Evolutionary conservation across 805 yeast genomes (phyloP), one percentile per base, ranked within the genome.

Genomic region (Blastobotrys mokoenaii): DNA sequence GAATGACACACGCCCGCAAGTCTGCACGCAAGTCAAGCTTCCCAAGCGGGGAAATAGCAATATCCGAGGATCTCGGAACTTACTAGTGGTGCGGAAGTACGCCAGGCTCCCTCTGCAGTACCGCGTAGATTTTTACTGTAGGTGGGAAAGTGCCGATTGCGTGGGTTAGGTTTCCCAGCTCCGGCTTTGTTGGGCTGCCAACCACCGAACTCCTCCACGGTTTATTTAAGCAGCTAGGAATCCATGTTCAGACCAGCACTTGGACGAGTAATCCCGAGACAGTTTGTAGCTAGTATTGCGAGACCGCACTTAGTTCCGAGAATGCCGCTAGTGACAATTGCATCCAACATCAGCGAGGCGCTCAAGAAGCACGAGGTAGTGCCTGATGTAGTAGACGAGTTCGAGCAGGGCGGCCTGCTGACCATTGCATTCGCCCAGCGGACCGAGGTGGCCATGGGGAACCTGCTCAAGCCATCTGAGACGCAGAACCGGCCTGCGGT

Each of bases 361-460:
- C 51, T 72, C 44, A 61, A 61, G 52, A 67, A 64, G 49, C 66
- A 65, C 50, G 71, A 61, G 45, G 59, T 73, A 10, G 59, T 73
- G 37, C 69, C 73, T n/a, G 76, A 73, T 45, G 68, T 63, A 18
- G 43, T 64, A 31, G 63, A 59, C 48, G 53, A 52, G 41, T 57
- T 63, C 54, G 34, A 49, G 20, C 56, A 58, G 30, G 46, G 47
- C 34, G 66, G 62, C 7, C 50, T 82, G 48, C 66, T 84, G 46
- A 75, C 82, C 47, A 79, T 81, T 49, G 75, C 79, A 38, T 84
- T 80, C 61, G 78, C 77, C n/a, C 12, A 17, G 17, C 66, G 64
- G 30, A 65, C 65, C 48, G 84, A 77, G 46, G 96, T 86, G 30
- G 75, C 88, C 0, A 66, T 85, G 70, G 97, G 96, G 15, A 86